Base-by-base conservation (phyloP, 2,329 filamentous ascomycete species). In the Neofusicoccum sp. region DNA sequence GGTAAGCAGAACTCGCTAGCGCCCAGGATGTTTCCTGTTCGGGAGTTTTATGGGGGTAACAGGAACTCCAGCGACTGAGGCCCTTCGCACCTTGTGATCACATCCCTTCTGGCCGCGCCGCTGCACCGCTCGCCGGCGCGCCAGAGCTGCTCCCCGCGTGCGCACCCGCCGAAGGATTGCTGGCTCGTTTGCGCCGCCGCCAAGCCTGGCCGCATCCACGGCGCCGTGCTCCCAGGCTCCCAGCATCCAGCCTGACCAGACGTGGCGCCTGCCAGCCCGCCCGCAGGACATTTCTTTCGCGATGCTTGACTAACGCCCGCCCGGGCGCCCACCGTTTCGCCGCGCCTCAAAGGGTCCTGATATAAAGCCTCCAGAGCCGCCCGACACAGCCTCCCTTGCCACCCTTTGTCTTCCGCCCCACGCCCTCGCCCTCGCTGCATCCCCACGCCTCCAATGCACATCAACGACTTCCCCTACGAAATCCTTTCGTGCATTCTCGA, bases 381-480 rank as follows among this genome's bases (percentile, higher is more conserved):
- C 24, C 47, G n/a, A 20, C 34, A 30, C 53, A 20, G 45, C 38
- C 41, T 24, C 30, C 34, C 34, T 60, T 51, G 57, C 57, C 30
- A 40, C 58, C 48, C 58, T 60, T 60, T 60, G 58, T 60, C 38
- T 34, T n/a, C 30, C 5, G n/a, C 1, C 7, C 20, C 43, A 26
- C n/a, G 36, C 20, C 20, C 16, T 12, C 48, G 28, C 20, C 34
- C 20, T n/a, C 58, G 34, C n/a, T n/a, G n/a, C 36, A 24, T 5
- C 44, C 16, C 5, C 14, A 31, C 33, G 54, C 40, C 43, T 73
- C 70, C 70, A 75, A 77, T 76, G 74, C 67, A 74, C 68, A 77
- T 84, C 73, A 78, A 78, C 75, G 72, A 77, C 60, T 75, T 84
- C 57, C 82, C 82, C 20, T 75, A 74, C 66, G 82, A 84, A 73